phyloP scores from a whole-genome alignment of 1,284 basidiomycete species.

The Naganishia liquefaciens region DNA sequence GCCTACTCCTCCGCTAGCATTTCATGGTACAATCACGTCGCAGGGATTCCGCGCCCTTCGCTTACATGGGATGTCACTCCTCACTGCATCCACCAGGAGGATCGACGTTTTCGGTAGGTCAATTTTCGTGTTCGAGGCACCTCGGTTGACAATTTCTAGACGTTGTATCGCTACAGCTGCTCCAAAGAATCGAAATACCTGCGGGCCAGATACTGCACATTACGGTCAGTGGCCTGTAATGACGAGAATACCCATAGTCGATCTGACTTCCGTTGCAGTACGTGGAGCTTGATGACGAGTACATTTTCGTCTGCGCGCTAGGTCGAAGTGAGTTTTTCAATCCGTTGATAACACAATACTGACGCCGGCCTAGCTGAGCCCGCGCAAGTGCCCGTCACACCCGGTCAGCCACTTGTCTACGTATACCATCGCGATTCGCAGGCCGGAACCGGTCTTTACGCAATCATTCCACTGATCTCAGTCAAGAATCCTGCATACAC shows the following conservation, averaged over 20 bases:
- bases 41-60: constrained; percentile 13
- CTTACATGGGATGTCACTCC: not conserved
- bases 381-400: not conserved
- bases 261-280: constrained; percentile 38
- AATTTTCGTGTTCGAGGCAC: too few species aligned
- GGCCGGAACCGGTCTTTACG: not conserved
- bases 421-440: constrained; percentile 19
- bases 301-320: constrained; percentile 44
- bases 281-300: constrained; percentile 51
- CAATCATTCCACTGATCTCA: not conserved
- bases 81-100: not conserved
- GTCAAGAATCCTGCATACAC: not conserved
- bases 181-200: constrained; percentile 15
- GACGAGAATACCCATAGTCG: not conserved
- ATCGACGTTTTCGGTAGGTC: constrained; percentile 18
- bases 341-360: not conserved
- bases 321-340: not conserved
- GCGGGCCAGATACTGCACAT: constrained; percentile 8
- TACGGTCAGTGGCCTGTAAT: not conserved
- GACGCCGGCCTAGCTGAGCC: not conserved
- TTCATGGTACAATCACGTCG: constrained; percentile 8
- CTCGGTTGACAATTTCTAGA: not conserved
- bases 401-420: constrained; percentile 3
- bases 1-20: not conserved
- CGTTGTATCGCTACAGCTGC: constrained; percentile 1